Conservation (phyloP, 2,329 filamentous ascomycete species). For the Domatiomyces globalis region DNA sequence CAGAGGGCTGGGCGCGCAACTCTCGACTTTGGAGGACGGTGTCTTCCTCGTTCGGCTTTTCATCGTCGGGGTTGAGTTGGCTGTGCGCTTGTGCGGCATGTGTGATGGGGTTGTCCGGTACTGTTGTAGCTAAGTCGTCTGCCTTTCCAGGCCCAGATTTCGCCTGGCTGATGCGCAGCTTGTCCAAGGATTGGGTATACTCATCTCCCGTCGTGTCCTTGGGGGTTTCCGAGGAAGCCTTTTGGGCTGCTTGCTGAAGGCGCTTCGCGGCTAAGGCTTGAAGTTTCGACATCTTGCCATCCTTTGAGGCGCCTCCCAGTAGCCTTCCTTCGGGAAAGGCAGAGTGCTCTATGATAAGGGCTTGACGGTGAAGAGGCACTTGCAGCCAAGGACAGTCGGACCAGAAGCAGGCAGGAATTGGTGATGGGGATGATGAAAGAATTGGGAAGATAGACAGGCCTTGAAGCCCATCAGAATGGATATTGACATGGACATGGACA, state of each 20-base stretch:
- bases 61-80: constrained; percentile 12
- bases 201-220: not conserved
- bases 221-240: not conserved
- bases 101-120: not conserved
- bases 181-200: constrained; percentile 12
- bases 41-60: not conserved
- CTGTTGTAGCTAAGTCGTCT: not conserved
- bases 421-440: constrained; percentile 23
- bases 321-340: constrained; percentile 50
- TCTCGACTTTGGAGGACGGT: not conserved
- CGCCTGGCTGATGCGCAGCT: constrained; percentile 18
- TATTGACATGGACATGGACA: not conserved
- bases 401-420: constrained; percentile 48
- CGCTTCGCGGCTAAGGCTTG: constrained; percentile 76
- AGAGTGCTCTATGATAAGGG: constrained; percentile 49
- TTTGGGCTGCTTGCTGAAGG: constrained; percentile 22
- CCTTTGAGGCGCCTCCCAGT: constrained; percentile 58
- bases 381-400: constrained; percentile 73
- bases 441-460: not conserved
- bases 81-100: not conserved
- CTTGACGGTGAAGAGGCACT: constrained; percentile 50
- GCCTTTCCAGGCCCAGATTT: not conserved
- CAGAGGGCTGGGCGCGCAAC: constrained; percentile 12
- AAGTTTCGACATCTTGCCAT: constrained; percentile 69
- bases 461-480: not conserved